phyloP scores from a whole-genome alignment of 495 filamentous ascomycete species.

The Trichoderma orchidacearum region DNA sequence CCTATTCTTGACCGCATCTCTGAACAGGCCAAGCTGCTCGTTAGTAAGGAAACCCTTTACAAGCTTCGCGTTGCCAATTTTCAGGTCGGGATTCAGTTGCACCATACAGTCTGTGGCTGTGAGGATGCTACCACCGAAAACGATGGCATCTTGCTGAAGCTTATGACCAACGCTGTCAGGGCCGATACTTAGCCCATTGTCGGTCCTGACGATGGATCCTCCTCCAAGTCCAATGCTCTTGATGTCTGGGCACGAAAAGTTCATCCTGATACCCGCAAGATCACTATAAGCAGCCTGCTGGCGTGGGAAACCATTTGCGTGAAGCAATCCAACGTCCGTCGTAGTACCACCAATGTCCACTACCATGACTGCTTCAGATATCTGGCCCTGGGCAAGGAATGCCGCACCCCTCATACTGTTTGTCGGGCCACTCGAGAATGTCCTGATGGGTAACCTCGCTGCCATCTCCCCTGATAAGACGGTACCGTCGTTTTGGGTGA shows the following conservation, averaged over 20 bases:
- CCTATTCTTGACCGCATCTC: conserved; percentile 14
- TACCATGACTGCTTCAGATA: conserved; percentile 25
- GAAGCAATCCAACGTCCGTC: conserved; percentile 27
- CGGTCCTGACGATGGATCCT: conserved; percentile 31
- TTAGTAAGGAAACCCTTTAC: conserved; percentile 8
- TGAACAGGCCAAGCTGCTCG: conserved; percentile 9
- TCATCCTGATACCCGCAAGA: conserved; percentile 31
- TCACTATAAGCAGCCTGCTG: conserved; percentile 28
- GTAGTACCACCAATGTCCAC: conserved; percentile 39
- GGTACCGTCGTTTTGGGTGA: conserved; percentile 45
- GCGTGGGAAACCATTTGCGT: conserved; percentile 30
- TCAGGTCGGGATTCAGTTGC: conserved; percentile 12
- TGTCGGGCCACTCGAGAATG: conserved; percentile 40
- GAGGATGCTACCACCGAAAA: conserved; percentile 34
- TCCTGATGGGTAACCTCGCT: conserved; percentile 35
- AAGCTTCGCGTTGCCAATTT: conserved; percentile 12
- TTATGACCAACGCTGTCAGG: conserved; percentile 43
- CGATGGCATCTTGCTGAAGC: conserved; percentile 29
- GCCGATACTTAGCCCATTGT: conserved; percentile 27
- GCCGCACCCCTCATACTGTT: conserved; percentile 45
- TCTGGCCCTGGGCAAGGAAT: conserved; percentile 23
- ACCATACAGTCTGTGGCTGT: conserved; percentile 39
- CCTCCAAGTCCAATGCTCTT: conserved; percentile 40
- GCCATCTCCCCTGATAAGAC: conserved; percentile 33
- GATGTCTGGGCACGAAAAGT: conserved; percentile 34